Evolutionary conservation across 257 asterid species (phyloP), one percentile per base, ranked within the genome.

Genomic region (Solanum dulcamara): DNA sequence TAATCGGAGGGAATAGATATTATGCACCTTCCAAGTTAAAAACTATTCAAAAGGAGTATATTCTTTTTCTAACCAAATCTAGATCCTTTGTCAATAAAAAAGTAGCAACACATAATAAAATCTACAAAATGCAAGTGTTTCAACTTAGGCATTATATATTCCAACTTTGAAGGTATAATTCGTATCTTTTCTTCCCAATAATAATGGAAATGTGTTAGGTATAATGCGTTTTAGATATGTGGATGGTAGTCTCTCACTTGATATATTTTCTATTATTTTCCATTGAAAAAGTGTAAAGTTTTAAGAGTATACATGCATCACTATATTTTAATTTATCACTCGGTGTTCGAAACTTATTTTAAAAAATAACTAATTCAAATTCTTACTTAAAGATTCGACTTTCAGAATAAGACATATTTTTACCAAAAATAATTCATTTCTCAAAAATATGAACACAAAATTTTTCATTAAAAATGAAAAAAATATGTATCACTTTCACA

Each of bases 401-500:
- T 68, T 33, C 4, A 22, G 10, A 68, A 3, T 32, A 17, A 68
- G 7, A 1, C 10, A 7, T 9, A n/a, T 7, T 4, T 8, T 7
- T 55, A 8, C 12, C 14, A 57, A 57, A 57, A 11, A 3, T 8
- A 9, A 57, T 7, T 57, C 7, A 1, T 8, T 57, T 20, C 3
- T 22, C 0, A 55, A 6, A 5, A 22, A 7, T 18, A 0, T 53
- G 4, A 7, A 53, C 2, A 2, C 0, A 1, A 30, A 13, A 64
- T 13, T 0, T 30, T 4, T 64, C 4, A 7, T 30, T 66, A 66
- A 14, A 10, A 67, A 67, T 7, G n/a, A 0, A 67, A 17, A 15
- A 0, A 13, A 2, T 30, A 30, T 0, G 0, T 14, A 64, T 64
- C 22, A 26, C 22, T 12, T 12, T 10, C 11, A 26, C 2, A 0